These are phyloP conservation scores for Uronychia binucleata DNA, from an alignment of 73 alveolate genomes.

Conservation along the genomic window DNA sequence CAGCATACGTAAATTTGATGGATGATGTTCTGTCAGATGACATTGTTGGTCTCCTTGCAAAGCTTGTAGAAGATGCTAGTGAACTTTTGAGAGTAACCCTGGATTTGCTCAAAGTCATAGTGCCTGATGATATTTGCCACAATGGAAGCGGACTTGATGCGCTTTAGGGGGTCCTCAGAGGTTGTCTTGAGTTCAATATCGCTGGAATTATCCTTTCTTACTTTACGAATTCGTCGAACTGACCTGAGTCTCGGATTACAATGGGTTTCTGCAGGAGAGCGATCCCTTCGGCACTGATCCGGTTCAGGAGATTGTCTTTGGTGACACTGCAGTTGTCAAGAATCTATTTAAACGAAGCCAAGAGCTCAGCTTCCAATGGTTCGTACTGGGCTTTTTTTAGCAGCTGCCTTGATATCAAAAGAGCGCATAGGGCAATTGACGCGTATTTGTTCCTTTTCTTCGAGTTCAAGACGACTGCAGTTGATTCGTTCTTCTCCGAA, in stretches of 20 bases:
- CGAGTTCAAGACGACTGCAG: background rate
- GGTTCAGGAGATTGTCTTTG: background rate
- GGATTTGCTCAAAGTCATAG: background rate
- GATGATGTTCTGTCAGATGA: background rate
- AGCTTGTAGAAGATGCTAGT: background rate
- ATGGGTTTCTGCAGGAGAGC: constrained; percentile 2
- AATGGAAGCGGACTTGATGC: background rate
- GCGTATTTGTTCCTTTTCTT: background rate
- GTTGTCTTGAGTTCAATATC: background rate
- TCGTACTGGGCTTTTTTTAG: background rate
- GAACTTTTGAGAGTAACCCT: background rate
- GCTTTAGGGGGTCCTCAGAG: background rate
- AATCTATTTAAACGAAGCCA: background rate
- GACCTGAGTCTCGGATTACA: background rate
- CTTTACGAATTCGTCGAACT: background rate
- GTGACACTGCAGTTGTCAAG: background rate
- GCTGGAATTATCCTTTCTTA: background rate
- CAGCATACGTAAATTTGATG: background rate
- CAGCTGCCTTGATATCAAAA: background rate
- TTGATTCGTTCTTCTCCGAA: background rate
- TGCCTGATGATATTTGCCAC: constrained; percentile 1
- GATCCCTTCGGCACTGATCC: constrained; percentile 8
- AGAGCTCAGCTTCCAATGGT: background rate
- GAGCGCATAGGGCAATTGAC: background rate
- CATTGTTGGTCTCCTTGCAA: background rate